These are phyloP conservation scores for Hyphodiscus hymeniophilus DNA, from an alignment of 495 filamentous ascomycete species.

Conservation along the genomic window DNA sequence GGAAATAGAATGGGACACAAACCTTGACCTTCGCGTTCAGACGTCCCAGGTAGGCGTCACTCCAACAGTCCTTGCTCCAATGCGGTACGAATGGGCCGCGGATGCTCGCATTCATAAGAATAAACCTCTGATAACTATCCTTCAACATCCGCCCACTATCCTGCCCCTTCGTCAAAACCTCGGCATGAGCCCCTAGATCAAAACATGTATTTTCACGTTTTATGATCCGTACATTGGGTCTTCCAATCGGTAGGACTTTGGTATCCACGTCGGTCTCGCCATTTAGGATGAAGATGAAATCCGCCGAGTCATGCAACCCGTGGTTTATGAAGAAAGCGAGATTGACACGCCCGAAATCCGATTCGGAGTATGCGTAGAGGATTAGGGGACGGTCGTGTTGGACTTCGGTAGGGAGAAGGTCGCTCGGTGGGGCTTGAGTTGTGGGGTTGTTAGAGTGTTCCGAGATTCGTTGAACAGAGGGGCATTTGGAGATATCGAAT, in stretches of 20 bases:
- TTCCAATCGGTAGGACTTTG: background rate
- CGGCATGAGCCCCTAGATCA: conserved; percentile 19
- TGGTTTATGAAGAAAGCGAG: conserved; percentile 24
- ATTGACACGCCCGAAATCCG: conserved; percentile 19
- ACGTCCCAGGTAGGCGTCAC: conserved; percentile 17
- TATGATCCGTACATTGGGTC: background rate
- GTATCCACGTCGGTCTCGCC: conserved; percentile 11
- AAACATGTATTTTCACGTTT: conserved; percentile 18
- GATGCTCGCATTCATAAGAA: conserved; percentile 21
- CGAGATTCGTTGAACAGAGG: no score
- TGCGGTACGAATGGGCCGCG: conserved; percentile 26
- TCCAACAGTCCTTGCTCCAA: conserved; percentile 25
- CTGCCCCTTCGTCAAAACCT: conserved; percentile 10
- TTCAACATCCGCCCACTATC: conserved; percentile 8
- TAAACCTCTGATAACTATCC: conserved; percentile 25
- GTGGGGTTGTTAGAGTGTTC: no score
- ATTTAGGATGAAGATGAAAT: conserved; percentile 30
- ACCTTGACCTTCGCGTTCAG: conserved; percentile 24
- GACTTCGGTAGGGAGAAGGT: no score
- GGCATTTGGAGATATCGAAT: no score
- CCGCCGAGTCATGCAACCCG: conserved; percentile 23
- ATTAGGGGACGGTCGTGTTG: background rate
- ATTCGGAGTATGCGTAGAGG: conserved; percentile 24
- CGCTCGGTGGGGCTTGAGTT: no score
- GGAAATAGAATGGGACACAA: no score